Base-by-base conservation (phyloP, 805 yeast species). In the Candida pini region DNA sequence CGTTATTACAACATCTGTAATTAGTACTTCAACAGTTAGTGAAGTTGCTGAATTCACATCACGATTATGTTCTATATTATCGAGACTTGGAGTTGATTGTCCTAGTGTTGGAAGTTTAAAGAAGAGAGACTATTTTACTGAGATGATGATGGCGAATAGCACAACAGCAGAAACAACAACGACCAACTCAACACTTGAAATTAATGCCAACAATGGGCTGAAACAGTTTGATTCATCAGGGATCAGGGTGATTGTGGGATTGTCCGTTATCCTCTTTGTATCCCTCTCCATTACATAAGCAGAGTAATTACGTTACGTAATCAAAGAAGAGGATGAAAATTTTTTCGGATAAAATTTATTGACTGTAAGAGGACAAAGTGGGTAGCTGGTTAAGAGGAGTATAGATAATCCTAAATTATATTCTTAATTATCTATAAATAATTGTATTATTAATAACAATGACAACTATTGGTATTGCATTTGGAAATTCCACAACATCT, bases 401-500 rank as follows among this genome's bases (percentile, higher is more conserved):
- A 27, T 27, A 27, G 15, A n/a, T 7, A 8, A 10, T 6, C 4
- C 14, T 17, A 12, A 14, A 18, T n/a, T n/a, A n/a, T n/a, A n/a
- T n/a, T n/a, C n/a, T 10, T n/a, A 4, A 22, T 9, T 23, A n/a
- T 20, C 6, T 12, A 13, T 10, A 16, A 23, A 17, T 10, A 6
- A 25, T 14, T 18, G 26, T 14, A 25, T n/a, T 26, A 13, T 24
- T 18, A 29, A 21, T 3, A 24, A 52, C 38, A 23, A 61, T 61
- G 66, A 58, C 83, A 50, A 84, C 87, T 49, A 84, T 92, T 62
- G 98, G 98, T 64, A 76, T 92, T 60, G 80, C 96, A 28, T 90
- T 92, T 62, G 98, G 98, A 62, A 92, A 92, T 76, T 82, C 95
- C 31, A 77, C 95, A 41, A 83, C 97, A 32, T 85, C 97, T 40